Base-by-base conservation (phyloP, 75 land plant genomes). In the Pinus albicaulis region DNA sequence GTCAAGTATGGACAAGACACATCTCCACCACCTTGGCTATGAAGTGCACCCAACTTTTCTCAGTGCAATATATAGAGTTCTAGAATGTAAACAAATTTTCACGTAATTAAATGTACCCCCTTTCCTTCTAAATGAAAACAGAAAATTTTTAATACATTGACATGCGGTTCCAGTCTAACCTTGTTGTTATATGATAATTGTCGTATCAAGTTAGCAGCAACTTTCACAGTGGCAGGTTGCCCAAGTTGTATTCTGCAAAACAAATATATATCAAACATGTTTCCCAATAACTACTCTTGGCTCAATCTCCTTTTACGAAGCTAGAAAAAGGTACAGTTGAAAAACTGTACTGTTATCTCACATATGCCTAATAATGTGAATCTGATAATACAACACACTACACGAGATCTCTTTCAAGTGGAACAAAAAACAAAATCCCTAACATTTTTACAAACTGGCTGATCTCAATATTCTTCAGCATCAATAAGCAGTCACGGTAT, bases 221-320 rank as follows among this genome's bases (percentile, higher is more conserved):
- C 94, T 76, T 97, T 97, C 19, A 97, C 99, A 71, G 98, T 95
- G 31, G 99, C 88, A 79, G 92, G 98, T 81, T 91, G 91, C 41
- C 98, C 99, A 44, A 92, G 89, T 74, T 92, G 95, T 71, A 93
- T 95, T 82, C 99, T 95, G 88, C 78, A 62, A 44, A 13, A 38
- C 5, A 19, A 78, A 76, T 48, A 48, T 48, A 48, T 48, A 55
- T 53, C 74, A 53, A 48, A 75, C 76, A 74, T 74, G 62, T 22
- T 59, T 26, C 60, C 13, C 24, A 20, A 20, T 74, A 74, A 44
- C 53, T 74, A 57, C 23, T 14, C 23, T 20, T 7, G 1, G 7
- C 6, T 19, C 23, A 17, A 66, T 15, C 20, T 38, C 22, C 10
- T 38, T 20, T 36, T 10, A 66, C 48, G 23, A 34, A 36, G 22